Base-by-base conservation (phyloP, 2,329 filamentous ascomycete genomes). In the Akanthomyces uredinophilus region DNA sequence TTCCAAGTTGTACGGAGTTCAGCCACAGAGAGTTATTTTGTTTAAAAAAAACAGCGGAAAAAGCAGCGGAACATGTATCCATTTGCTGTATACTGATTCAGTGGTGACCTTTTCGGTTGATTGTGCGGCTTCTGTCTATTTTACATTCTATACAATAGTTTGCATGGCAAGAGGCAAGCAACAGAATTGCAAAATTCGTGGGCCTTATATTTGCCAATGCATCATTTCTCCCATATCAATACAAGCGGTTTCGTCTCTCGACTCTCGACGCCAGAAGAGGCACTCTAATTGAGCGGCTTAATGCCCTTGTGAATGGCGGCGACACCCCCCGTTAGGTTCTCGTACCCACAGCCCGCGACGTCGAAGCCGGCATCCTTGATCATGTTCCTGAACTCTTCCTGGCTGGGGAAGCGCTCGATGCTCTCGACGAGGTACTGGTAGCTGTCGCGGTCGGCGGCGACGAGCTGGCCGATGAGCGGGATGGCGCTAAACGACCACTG, bases 381-480 rank as follows among this genome's bases (percentile, higher is more conserved):
- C 90, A 96, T 92, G 39, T 85, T 82, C 66, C 88, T 84, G 72
- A 96, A 99, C 67, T 91, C 87, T 58, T 87, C 83, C 79, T 99
- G 96, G 67, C 81, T 88, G 0, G 95, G 96, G 73, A 98, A 98
- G 53, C 85, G 81, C 77, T 97, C 93, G 74, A 99, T 99, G 75
- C 93, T 97, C 82, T 99, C 95, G 11, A 99, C 95, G 11, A 99
- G 82, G 77, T 99, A 99, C 81, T 99, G 95, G 76, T 99, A 99
- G 73, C 92, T 96, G 71, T 96, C 94, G 62, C 94, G 83, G 73
- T 99, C 96, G 7, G 91, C 92, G 1, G 95, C 94, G 18, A 99
- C 93, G 64, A 99, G 73, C 78, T 99, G 94, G 3, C 95, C 96
- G 70, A 99, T 97, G 68, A 99, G 75, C 0, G 95, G 95, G 66